Evolutionary conservation across 1,139 yeast genomes (phyloP).

Genomic region (Hansenula lynferdii): DNA sequence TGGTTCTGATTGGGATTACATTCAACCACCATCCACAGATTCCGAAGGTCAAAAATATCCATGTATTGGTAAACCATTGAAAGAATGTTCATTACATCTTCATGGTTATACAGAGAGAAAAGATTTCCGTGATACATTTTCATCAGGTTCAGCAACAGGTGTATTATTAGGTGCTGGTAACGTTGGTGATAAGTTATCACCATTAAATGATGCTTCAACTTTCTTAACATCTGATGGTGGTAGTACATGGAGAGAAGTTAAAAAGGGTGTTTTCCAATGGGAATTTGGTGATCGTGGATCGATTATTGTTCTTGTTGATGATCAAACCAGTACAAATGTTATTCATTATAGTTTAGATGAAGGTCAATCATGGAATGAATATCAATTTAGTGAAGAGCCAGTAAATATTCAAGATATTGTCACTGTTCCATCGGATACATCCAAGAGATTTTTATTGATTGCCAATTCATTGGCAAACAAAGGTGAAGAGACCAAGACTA

Average conservation of each 20-base stretch:
- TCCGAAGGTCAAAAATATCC: slow-evolving; percentile 52
- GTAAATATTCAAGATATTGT: slow-evolving; percentile 67
- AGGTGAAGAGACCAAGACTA: slow-evolving; percentile 39
- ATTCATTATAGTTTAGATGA: slow-evolving; percentile 70
- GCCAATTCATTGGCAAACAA: slow-evolving; percentile 30
- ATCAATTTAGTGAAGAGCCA: slow-evolving; percentile 53
- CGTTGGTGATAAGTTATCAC: slow-evolving; percentile 63
- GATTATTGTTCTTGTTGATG: slow-evolving; percentile 65
- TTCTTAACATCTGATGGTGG: slow-evolving; percentile 89
- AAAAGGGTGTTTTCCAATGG: slow-evolving; percentile 79
- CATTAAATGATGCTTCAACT: slow-evolving; percentile 55
- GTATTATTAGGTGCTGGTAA: slow-evolving; percentile 84
- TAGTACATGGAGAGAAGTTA: slow-evolving; percentile 75
- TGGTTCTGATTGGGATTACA: slow-evolving; percentile 80
- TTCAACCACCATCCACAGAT: slow-evolving; percentile 65
- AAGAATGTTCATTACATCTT: slow-evolving; percentile 72
- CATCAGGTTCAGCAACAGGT: slow-evolving; percentile 89
- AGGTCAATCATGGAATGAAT: slow-evolving; percentile 73
- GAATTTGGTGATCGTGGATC: slow-evolving; percentile 97
- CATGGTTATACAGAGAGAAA: slow-evolving; percentile 90
- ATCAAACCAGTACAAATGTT: slow-evolving; percentile 50
- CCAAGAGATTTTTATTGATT: slow-evolving; percentile 64
- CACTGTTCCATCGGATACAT: slow-evolving; percentile 88
- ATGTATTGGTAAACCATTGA: slow-evolving; percentile 48
- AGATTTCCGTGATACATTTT: slow-evolving; percentile 79